Conservation (phyloP, 2,329 filamentous ascomycete genomes). For the Huntiella savannae region DNA sequence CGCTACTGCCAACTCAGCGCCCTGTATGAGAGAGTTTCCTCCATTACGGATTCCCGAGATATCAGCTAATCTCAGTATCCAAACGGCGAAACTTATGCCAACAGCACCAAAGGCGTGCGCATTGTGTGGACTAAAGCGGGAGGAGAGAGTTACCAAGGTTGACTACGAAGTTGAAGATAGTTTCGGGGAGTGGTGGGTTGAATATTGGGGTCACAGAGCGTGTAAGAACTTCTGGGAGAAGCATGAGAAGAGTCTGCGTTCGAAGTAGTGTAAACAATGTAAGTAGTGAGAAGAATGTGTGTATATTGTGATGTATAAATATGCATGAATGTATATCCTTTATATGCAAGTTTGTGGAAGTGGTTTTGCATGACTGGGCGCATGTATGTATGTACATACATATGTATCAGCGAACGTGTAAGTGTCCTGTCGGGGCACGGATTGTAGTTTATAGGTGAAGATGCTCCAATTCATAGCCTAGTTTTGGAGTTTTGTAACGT, state of each 20-base stretch:
- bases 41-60: slow-evolving; percentile 48
- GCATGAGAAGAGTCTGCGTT: slow-evolving; percentile 50
- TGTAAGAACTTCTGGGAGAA: slow-evolving; percentile 76
- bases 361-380: too few relatives aligned
- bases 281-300: neutral
- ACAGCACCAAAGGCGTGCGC: slow-evolving; percentile 60
- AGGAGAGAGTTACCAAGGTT: slow-evolving; percentile 61
- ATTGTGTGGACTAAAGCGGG: slow-evolving; percentile 71
- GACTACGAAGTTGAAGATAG: slow-evolving; percentile 68
- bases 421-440: too few relatives aligned
- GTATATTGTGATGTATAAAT: neutral
- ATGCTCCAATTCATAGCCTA: too few relatives aligned
- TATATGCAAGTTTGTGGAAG: too few relatives aligned
- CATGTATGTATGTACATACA: too few relatives aligned
- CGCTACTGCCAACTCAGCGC: slow-evolving; percentile 43
- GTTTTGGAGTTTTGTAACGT: too few relatives aligned
- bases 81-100: slow-evolving; percentile 51
- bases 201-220: slow-evolving; percentile 64
- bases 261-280: slow-evolving; percentile 16
- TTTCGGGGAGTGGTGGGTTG: slow-evolving; percentile 93
- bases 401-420: too few relatives aligned
- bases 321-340: neutral
- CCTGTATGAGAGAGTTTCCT: slow-evolving; percentile 21
- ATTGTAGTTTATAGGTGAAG: too few relatives aligned
- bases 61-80: slow-evolving; percentile 46